Conservation (phyloP, 495 filamentous ascomycete species). For the Penicillium dipodomyicola region DNA sequence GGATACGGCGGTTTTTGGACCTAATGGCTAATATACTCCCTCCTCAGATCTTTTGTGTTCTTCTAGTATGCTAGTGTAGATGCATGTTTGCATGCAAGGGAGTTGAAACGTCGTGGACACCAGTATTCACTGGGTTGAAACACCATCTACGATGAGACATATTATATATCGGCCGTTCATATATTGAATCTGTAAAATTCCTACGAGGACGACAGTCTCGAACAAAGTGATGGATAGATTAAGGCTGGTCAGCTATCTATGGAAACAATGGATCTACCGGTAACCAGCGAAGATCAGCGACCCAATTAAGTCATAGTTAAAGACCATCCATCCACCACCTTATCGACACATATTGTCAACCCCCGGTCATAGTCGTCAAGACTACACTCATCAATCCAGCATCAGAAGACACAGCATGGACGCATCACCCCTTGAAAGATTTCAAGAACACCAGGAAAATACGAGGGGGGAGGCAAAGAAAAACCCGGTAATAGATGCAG, state of each 20-base stretch:
- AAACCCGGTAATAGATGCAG: conserved; percentile 10
- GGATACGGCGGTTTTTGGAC: too few relatives aligned
- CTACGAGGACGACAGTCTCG: not conserved
- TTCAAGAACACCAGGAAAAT: conserved; percentile 10
- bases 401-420: conserved; percentile 9
- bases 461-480: not conserved
- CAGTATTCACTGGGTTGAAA: too few relatives aligned
- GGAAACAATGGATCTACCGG: not conserved
- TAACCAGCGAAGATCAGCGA: not conserved
- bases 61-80: too few relatives aligned
- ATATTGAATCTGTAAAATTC: not conserved
- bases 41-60: too few relatives aligned
- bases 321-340: conserved; percentile 13
- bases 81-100: too few relatives aligned
- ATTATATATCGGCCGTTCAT: not conserved
- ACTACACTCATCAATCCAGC: conserved; percentile 1
- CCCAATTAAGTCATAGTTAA: conserved; percentile 11
- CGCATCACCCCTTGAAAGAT: conserved; percentile 11
- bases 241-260: conserved; percentile 9
- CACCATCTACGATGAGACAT: not conserved
- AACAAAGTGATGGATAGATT: conserved; percentile 21
- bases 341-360: conserved; percentile 10
- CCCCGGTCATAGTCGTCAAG: conserved; percentile 1
- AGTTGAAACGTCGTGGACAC: too few relatives aligned
- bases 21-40: too few relatives aligned